Evolutionary conservation across 805 yeast genomes (phyloP), one percentile per base, ranked within the genome.

Genomic region (Blastobotrys americana): DNA sequence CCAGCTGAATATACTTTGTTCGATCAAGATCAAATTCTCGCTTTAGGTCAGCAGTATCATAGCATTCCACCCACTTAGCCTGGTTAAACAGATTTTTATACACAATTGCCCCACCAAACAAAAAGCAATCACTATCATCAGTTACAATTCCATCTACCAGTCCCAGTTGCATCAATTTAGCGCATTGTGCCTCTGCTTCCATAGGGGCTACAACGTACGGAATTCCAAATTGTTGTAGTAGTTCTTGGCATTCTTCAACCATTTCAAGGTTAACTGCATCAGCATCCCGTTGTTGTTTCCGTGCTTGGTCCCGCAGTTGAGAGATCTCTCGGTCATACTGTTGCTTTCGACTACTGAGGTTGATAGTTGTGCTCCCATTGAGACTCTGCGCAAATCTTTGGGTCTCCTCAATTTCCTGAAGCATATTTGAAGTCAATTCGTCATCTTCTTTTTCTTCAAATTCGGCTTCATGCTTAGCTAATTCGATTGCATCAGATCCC

Each of bases 171-270:
- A 78, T 63, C 4, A 93, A 65, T 52, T 82, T 85, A 0, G 96
- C 96, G 66, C 99, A 93, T 58, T 93, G 98, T 0, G 98, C 97
- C 66, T 93, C 99, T 1, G 98, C 98, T 64, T 93, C 99, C 89
- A 87, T 87, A 1, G 98, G 99, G 0, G 98, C 97, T 0, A 95
- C 85, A 6, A 93, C 74, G 53, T 78, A 93, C 0, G 99, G 99
- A 3, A 93, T 84, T 1, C 98, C 98, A 69, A 93, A 93, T 43
- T 90, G 65, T 22, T 83, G 75, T 5, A 93, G 68, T 35, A 93
- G 68, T 50, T 88, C 96, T 64, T 93, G 96, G 16, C 95, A 93
- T 58, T 93, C 97, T 33, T 72, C 70, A 19, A 90, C 75, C 97
- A 93, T 93, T 1, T 76, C 76, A 4, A 76, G 74, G 0, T 96